A percentile compares a stretch with the other conserved stretches of the same genome.
phyloP scores from a whole-genome alignment of 139 green algal genomes.

The Pseudopediastrum boryanum region DNA sequence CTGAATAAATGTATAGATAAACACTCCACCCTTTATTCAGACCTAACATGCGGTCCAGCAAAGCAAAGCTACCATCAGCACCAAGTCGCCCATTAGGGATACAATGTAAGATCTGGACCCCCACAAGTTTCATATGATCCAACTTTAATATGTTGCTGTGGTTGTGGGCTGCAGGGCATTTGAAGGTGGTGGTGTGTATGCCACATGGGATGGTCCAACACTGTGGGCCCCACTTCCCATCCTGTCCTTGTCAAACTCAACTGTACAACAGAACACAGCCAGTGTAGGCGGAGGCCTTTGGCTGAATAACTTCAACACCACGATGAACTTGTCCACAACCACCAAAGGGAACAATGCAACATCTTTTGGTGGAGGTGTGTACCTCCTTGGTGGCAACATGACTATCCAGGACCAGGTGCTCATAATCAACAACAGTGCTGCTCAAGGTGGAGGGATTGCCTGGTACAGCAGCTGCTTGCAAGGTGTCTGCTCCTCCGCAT shows the following conservation, averaged over 20 bases:
- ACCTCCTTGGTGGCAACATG: background rate
- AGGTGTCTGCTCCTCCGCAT: background rate
- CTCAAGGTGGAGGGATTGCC: background rate
- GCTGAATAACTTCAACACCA: background rate
- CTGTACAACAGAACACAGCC: background rate
- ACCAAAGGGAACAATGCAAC: background rate
- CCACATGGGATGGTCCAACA: too few species aligned
- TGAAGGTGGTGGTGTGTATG: too few species aligned
- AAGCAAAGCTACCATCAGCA: too few species aligned
- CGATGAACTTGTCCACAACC: background rate
- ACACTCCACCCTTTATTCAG: too few species aligned
- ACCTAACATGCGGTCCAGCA: too few species aligned
- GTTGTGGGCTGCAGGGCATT: too few species aligned
- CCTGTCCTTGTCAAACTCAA: background rate
- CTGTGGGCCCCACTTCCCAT: too few species aligned
- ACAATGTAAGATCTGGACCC: too few species aligned
- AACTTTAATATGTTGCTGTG: background rate
- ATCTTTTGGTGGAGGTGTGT: background rate
- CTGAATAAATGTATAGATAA: too few species aligned
- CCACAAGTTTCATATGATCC: background rate
- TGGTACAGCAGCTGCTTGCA: background rate
- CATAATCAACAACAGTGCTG: background rate
- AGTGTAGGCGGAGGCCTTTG: slow-evolving; percentile 4
- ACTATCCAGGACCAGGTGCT: background rate
- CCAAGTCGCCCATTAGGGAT: too few species aligned